phyloP scores from a whole-genome alignment of 2,329 filamentous ascomycete genomes.

The Chaetomiaceae sp. region DNA sequence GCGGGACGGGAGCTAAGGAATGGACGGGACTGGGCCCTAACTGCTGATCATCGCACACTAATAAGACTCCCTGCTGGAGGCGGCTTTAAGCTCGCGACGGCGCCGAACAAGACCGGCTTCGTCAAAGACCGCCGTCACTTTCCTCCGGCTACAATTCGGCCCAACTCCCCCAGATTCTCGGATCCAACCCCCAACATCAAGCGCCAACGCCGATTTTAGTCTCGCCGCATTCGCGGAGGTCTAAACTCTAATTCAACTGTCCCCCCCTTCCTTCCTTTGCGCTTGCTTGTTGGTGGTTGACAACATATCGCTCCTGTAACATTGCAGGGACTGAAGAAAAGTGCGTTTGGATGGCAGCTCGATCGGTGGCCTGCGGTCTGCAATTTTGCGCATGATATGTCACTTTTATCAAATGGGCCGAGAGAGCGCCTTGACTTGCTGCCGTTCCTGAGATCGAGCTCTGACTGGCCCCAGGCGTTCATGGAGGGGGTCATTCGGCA shows the following conservation, averaged over 20 bases:
- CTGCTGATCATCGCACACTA: not conserved
- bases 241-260: slow-evolving; percentile 26
- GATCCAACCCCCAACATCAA: slow-evolving; percentile 18
- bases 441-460: not conserved
- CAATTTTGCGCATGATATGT: not conserved
- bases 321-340: not conserved
- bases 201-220: slow-evolving; percentile 23
- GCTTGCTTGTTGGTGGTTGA: not conserved
- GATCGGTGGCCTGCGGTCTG: too few species aligned
- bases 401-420: not conserved
- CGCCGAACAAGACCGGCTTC: slow-evolving; percentile 20
- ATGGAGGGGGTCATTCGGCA: too few species aligned
- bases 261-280: not conserved
- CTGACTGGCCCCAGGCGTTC: not conserved
- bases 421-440: not conserved
- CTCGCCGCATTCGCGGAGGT: slow-evolving; percentile 17
- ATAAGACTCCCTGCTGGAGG: not conserved
- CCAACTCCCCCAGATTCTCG: slow-evolving; percentile 20
- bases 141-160: slow-evolving; percentile 15
- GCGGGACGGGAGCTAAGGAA: slow-evolving; percentile 2
- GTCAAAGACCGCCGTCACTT: slow-evolving; percentile 9
- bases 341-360: not conserved
- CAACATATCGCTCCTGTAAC: not conserved
- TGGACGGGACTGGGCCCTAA: not conserved
- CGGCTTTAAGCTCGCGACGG: slow-evolving; percentile 20